phyloP scores from a whole-genome alignment of 768 basidiomycete genomes.

The Boletus pseudo-olivaceus region DNA sequence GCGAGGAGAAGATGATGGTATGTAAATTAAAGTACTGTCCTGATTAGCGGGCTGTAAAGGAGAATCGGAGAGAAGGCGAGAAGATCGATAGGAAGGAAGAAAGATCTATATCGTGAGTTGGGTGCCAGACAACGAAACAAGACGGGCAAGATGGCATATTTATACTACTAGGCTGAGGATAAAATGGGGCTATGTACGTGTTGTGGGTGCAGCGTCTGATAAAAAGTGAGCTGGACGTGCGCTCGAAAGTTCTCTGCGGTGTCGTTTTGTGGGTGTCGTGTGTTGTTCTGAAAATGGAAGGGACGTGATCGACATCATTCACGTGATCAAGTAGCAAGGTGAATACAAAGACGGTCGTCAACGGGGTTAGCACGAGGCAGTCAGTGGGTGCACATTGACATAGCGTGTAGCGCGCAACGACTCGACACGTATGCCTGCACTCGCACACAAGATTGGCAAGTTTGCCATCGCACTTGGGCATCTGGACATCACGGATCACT shows the following conservation, averaged over 20 bases:
- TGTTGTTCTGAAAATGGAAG: conserved; percentile 21
- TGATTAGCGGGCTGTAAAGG: neutral
- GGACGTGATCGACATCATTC: conserved; percentile 15
- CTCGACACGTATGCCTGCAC: conserved; percentile 14
- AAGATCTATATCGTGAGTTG: neutral
- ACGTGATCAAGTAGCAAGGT: conserved; percentile 16
- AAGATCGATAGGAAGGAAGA: neutral
- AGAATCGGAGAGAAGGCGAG: neutral
- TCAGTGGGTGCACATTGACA: conserved; percentile 11
- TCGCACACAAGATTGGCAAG: conserved; percentile 50
- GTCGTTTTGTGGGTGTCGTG: conserved; percentile 9
- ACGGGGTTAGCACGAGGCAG: conserved; percentile 5
- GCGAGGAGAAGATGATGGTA: too few species aligned
- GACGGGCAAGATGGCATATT: conserved; percentile 2
- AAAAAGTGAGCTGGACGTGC: neutral
- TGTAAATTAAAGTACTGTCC: neutral
- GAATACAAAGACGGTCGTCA: conserved; percentile 10
- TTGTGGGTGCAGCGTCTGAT: neutral
- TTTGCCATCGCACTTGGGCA: neutral
- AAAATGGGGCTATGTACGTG: conserved; percentile 9
- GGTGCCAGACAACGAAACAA: conserved; percentile 16
- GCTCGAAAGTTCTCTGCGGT: too few species aligned
- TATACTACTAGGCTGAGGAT: conserved; percentile 8
- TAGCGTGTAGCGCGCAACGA: neutral
- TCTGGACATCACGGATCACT: neutral